Evolutionary conservation across 805 yeast species (phyloP).

Genomic region (Teunomyces panamensis): DNA sequence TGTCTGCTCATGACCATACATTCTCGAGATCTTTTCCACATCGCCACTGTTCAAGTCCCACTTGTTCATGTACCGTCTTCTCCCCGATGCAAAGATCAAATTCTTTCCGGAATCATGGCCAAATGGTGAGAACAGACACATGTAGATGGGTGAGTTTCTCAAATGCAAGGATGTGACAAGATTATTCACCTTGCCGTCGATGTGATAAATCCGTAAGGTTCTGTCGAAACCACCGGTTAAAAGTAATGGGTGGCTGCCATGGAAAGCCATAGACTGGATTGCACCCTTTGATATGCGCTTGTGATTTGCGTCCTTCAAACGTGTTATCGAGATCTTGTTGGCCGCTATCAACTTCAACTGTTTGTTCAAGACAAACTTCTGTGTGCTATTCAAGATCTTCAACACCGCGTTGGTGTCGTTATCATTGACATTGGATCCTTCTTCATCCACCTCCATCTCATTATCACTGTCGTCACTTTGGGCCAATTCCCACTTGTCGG

Average conservation of each 20-base stretch:
- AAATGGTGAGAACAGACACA: constrained; percentile 58
- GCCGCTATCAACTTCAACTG: constrained; percentile 63
- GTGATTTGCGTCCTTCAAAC: constrained; percentile 84
- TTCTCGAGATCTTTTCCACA: constrained; percentile 79
- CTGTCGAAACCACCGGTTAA: constrained; percentile 92
- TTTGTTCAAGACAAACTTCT: constrained; percentile 40
- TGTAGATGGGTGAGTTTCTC: constrained; percentile 74
- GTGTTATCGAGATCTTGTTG: constrained; percentile 65
- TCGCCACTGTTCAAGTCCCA: constrained; percentile 77
- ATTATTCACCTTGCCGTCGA: constrained; percentile 82
- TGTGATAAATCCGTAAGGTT: constrained; percentile 80
- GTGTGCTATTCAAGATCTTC: constrained; percentile 29
- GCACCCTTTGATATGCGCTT: constrained; percentile 70
- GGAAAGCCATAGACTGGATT: constrained; percentile 83
- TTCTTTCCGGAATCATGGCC: constrained; percentile 20
- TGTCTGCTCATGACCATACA: constrained; percentile 86
- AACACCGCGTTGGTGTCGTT: constrained; percentile 30
- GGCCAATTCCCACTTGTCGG: constrained; percentile 39
- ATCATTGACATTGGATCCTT: constrained; percentile 15
- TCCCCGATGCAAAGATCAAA: constrained; percentile 79
- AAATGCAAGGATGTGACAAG: constrained; percentile 81
- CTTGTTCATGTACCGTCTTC: constrained; percentile 86
- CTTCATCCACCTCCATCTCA: constrained; percentile 18
- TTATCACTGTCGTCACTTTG: constrained; percentile 22
- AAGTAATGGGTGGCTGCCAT: constrained; percentile 76